Base-by-base conservation (phyloP, 176 grass and related monocot genomes). In the Lolium multiflorum region DNA sequence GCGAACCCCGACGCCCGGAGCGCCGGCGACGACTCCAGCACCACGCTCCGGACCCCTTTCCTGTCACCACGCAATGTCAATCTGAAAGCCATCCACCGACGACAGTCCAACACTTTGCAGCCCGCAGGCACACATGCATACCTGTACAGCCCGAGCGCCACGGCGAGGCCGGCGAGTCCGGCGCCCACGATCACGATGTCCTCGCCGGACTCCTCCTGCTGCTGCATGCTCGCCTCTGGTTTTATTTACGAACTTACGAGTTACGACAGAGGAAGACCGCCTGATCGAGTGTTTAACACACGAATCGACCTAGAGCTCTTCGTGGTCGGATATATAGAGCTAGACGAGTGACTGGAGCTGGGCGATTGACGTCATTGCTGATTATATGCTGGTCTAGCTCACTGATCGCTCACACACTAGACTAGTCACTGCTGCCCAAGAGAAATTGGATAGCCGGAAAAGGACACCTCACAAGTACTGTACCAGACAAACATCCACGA, bases 21-120 rank as follows among this genome's bases (percentile, higher is more conserved):
- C 56, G 73, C 74, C 78, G 79, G 62, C 71, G 88, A 95, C 41
- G 95, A 93, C 80, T 98, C 95, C 87, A 98, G 83, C 77, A 98
- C 91, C 77, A 98, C 10, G 85, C 93, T 85, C 51, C 90, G 67
- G 46, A 95, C 61, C 63, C 92, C 92, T 71, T 88, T 83, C 92
- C 95, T 97, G 86, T 38, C 76, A 47, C 52, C 52, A 6, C 52
- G 52, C 17, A 20, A 20, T 56, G 54, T 20, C 17, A 56, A 20
- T 20, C 54, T 56, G 54, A 56, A 56, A 20, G 4, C 52, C 14
- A 55, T 7, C 14, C 54, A 35, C 31, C 31, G 2, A n/a, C n/a
- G n/a, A 3, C 31, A 56, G 15, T 55, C 50, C 54, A 8, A 2
- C 54, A 56, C 17, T 5, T 17, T 56, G 54, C 54, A 56, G 54